Conservation (phyloP, 768 basidiomycete species). For the Amanita exitialis region DNA sequence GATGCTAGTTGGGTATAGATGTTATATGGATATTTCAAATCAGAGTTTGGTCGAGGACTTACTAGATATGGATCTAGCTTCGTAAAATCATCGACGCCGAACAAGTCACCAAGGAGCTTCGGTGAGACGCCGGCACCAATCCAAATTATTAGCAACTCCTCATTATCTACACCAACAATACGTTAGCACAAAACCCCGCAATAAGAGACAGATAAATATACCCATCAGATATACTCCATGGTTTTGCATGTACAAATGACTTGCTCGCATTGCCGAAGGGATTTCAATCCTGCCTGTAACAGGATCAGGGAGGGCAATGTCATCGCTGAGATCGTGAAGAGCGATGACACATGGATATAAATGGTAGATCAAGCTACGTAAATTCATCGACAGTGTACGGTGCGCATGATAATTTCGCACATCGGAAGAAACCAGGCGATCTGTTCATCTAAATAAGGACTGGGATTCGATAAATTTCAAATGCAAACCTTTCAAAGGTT, state of each 20-base stretch:
- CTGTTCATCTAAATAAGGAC: slow-evolving; percentile 25
- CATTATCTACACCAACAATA: slow-evolving; percentile 54
- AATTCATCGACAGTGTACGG: slow-evolving; percentile 58
- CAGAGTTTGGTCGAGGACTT: slow-evolving; percentile 11
- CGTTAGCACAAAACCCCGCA: neutral
- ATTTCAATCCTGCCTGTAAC: slow-evolving; percentile 47
- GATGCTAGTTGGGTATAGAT: slow-evolving; percentile 32
- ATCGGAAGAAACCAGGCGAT: slow-evolving; percentile 84
- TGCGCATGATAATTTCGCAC: slow-evolving; percentile 84
- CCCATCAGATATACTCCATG: slow-evolving; percentile 92
- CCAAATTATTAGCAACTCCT: slow-evolving; percentile 85
- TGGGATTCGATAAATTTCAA: neutral
- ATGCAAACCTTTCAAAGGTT: slow-evolving; percentile 78
- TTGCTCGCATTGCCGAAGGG: slow-evolving; percentile 74
- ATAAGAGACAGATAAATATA: slow-evolving; percentile 21
- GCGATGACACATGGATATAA: slow-evolving; percentile 87
- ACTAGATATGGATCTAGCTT: slow-evolving; percentile 65
- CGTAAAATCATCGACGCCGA: slow-evolving; percentile 74
- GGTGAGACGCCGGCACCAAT: slow-evolving; percentile 77
- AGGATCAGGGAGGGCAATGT: slow-evolving; percentile 58
- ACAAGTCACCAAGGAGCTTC: slow-evolving; percentile 72
- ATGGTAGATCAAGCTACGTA: slow-evolving; percentile 61
- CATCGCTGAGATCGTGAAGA: slow-evolving; percentile 72
- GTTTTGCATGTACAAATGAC: slow-evolving; percentile 81
- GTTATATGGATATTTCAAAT: neutral